Base-by-base conservation (phyloP, 495 filamentous ascomycete species). In the Terfezia boudieri region DNA sequence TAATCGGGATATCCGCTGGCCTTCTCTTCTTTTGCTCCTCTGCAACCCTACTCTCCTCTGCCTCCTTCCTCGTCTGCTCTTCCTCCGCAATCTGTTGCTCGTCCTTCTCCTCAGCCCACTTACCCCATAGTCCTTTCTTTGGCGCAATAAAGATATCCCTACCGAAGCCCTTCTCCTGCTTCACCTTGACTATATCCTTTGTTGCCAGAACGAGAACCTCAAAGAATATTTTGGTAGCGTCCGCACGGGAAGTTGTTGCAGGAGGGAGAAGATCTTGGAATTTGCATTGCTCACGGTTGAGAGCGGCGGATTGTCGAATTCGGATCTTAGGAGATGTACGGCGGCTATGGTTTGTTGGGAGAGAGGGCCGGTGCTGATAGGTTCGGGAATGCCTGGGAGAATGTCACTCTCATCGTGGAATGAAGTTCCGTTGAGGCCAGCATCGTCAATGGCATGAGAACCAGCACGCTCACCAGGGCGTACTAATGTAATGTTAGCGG, bases 221-320 rank as follows among this genome's bases (percentile, higher is more conserved):
- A 57, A 96, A 96, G 70, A 98, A 98, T 89, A 98, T 94, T 72
- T 94, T 94, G 41, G 90, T 95, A 3, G 92, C 92, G 60, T 96
- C 90, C 11, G 79, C 79, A 62, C 83, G 81, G 52, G 74, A 81
- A 2, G 90, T 86, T 53, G 73, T 77, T 51, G 71, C 66, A 68
- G 89, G 84, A 1, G 90, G 90, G 1, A 94, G 74, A 49, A 98
- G 74, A 38, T 94, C 84, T 65, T 94, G 86, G 76, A 96, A 98
- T 16, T 86, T 70, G 7, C 94, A 83, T 12, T 16, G 14, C 22
- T 51, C 11, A 9, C 41, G 74, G 74, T 7, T 75, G 26, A 32
- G 26, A 32, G 26, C 26, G 12, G 41, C 63, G 83, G 80, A 65
- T 79, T 76, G 36, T 76, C 73, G 20, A 98, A 88, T 38, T 82